Base-by-base conservation (phyloP, 2,329 filamentous ascomycete genomes). In the Ophidiomyces ophidiicola region DNA sequence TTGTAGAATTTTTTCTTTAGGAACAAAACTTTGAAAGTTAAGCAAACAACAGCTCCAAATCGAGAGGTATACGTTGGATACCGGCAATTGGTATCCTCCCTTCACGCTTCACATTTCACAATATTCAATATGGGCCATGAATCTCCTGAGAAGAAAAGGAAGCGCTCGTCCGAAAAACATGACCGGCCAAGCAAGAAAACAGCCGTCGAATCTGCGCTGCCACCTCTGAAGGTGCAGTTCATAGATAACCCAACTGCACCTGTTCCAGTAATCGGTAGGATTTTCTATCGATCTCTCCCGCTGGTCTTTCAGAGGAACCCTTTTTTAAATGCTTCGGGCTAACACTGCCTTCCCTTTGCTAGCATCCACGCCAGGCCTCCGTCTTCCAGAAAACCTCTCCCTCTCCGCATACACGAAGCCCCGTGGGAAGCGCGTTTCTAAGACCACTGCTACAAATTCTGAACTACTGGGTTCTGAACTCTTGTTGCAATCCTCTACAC, bases 401-500 rank as follows among this genome's bases (percentile, higher is more conserved):
- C 41, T 55, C 30, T 47, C 54, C 46, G 48, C 68, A 32, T 59
- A 67, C 36, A 63, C 73, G 55, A 68, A 69, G 42, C 56, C 66
- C 7, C 75, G 72, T 53, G 57, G 50, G 44, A 46, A 50, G 48
- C 49, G 29, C 42, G 33, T 32, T 52, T 45, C 43, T 35, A 48
- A 58, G 46, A 43, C 49, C 46, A 43, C 54, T 47, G 30, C 54
- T 48, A 45, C 57, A 45, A 56, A 63, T 46, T 48, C 53, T 19
- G 56, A 54, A 34, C 53, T 68, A 48, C 34, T 53, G 18, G 47
- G 60, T 5, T 64, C 69, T 29, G 66, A 74, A 40, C 53, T 78
- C 5, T 64, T 78, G 24, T 64, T 78, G 6, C 74, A 78, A 44
- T 75, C 74, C 4, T 75, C 73, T 18, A 61, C 69, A 34, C 75